Conservation (phyloP, 345 rosid genomes). For the Corchorus olitorius region DNA sequence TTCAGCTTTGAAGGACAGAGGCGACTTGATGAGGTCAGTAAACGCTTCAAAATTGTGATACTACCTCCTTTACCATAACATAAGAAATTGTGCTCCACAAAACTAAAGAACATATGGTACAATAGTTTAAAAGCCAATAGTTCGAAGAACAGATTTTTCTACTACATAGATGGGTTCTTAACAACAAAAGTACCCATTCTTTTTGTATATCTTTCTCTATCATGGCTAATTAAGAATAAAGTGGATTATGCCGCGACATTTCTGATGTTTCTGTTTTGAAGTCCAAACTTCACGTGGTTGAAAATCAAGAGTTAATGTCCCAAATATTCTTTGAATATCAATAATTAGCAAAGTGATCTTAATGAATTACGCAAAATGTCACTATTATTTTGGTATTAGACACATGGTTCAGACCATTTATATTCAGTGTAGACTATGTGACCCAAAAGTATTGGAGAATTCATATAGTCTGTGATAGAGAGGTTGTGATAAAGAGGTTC, state of each 20-base stretch:
- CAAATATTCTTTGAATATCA: constrained; percentile 1
- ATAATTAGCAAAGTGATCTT: constrained; percentile 6
- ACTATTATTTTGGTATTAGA: background rate
- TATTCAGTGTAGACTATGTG: background rate
- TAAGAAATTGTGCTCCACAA: no score
- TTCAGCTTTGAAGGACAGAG: constrained; percentile 93
- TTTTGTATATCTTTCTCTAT: background rate
- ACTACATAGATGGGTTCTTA: background rate
- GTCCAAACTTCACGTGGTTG: background rate
- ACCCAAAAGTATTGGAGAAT: background rate
- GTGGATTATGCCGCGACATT: background rate
- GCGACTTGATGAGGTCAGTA: constrained; percentile 76
- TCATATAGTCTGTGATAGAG: background rate
- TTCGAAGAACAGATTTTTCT: background rate
- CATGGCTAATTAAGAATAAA: background rate
- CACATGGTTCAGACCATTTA: background rate
- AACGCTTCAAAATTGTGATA: constrained; percentile 10
- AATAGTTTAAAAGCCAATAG: background rate
- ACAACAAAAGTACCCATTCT: background rate
- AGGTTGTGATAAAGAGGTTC: background rate
- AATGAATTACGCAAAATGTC: background rate
- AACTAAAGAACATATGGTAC: background rate
- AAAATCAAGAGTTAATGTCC: background rate
- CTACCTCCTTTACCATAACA: background rate
- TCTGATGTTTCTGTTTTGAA: background rate